Conservation (phyloP, 352 stramenopile species). For the Phytophthora hibernalis region DNA sequence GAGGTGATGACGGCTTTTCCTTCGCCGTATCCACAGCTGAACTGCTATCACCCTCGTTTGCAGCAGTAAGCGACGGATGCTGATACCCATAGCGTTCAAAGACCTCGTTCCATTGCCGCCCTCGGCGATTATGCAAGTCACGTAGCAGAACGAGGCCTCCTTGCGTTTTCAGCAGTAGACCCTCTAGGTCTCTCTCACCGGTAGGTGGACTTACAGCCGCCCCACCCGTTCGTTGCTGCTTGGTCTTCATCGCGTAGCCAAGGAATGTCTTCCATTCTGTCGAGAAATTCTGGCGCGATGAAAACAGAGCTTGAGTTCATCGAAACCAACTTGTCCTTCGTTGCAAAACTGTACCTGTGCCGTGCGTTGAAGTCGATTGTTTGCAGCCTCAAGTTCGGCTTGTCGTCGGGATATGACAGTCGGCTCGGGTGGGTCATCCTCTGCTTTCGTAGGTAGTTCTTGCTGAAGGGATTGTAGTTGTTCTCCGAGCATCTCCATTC, state of each 20-base stretch:
- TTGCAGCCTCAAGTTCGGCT: conserved; percentile 44
- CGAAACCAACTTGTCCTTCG: not conserved
- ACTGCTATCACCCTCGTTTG: not conserved
- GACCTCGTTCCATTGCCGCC: conserved; percentile 51
- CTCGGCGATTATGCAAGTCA: conserved; percentile 41
- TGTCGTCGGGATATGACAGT: conserved; percentile 29
- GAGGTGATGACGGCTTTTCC: conserved; percentile 1
- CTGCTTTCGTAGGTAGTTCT: conserved; percentile 14
- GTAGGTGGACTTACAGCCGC: not conserved
- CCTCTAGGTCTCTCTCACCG: conserved; percentile 41
- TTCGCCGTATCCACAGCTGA: not conserved
- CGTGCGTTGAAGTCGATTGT: conserved; percentile 40
- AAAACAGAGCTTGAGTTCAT: not conserved
- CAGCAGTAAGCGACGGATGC: conserved; percentile 7
- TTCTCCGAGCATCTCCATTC: conserved; percentile 17
- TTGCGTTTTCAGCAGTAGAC: conserved; percentile 60
- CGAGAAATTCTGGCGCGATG: conserved; percentile 52
- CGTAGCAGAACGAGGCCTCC: conserved; percentile 59
- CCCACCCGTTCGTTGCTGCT: conserved; percentile 18
- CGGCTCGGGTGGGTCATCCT: conserved; percentile 18
- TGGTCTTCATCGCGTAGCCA: conserved; percentile 57
- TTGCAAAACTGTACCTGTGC: conserved; percentile 44
- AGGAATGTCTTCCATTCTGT: conserved; percentile 69
- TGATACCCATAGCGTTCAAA: conserved; percentile 38
- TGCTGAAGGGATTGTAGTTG: conserved; percentile 13